Conservation (phyloP, 2,329 filamentous ascomycete genomes). For the Arthroderma sp. region DNA sequence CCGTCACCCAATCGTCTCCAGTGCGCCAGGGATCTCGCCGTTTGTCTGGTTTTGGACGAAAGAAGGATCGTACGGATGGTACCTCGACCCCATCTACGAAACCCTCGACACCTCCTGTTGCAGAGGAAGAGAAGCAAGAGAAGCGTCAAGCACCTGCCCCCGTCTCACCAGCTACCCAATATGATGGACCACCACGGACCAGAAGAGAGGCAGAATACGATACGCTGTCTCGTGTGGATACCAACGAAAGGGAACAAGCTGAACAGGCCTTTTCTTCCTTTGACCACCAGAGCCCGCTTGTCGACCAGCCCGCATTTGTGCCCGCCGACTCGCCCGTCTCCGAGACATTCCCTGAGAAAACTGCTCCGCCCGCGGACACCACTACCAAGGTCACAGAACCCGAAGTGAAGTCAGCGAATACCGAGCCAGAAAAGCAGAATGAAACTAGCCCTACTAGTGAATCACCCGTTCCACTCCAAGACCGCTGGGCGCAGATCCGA, state of each 20-base stretch:
- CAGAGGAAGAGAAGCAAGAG: constrained; percentile 9
- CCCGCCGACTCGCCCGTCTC: constrained; percentile 41
- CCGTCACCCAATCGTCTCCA: constrained; percentile 14
- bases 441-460: constrained; percentile 2
- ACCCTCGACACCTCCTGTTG: constrained; percentile 5
- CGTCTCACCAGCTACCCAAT: constrained; percentile 12
- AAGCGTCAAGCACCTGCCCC: constrained; percentile 11
- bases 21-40: background rate
- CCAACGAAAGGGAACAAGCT: constrained; percentile 31
- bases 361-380: constrained; percentile 1
- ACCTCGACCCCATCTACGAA: constrained; percentile 4
- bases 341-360: constrained; percentile 2
- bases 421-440: background rate
- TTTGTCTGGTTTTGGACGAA: constrained; percentile 19
- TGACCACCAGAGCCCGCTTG: constrained; percentile 67
- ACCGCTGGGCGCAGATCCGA: constrained; percentile 91
- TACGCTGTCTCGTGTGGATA: constrained; percentile 49
- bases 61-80: constrained; percentile 16
- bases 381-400: background rate
- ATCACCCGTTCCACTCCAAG: constrained; percentile 37
- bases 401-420: background rate
- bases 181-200: constrained; percentile 25
- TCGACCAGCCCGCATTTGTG: constrained; percentile 73
- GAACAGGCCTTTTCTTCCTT: constrained; percentile 50
- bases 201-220: constrained; percentile 40